Conservation (phyloP, 768 basidiomycete genomes). For the Naematelia aurantialba region DNA sequence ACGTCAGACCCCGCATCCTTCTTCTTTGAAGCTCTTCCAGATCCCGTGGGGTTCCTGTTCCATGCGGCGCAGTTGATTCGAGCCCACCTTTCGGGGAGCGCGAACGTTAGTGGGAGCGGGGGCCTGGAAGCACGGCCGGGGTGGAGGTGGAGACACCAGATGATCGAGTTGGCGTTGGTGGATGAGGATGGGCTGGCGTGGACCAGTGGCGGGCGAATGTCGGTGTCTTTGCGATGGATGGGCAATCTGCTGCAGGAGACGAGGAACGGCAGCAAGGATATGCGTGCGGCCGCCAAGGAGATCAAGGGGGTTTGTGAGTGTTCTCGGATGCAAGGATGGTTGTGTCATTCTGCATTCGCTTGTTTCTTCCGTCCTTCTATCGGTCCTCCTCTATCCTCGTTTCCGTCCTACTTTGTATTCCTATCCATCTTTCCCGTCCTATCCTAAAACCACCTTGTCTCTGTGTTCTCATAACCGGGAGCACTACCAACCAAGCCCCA, state of each 20-base stretch:
- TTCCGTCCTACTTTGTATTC: too few species aligned
- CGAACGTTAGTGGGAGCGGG: not conserved
- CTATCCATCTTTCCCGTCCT: too few species aligned
- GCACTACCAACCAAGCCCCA: too few species aligned
- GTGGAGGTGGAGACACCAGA: conserved; percentile 29
- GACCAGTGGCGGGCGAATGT: conserved; percentile 29
- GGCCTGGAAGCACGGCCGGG: not conserved
- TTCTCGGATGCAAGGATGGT: too few species aligned
- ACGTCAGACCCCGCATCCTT: conserved; percentile 17
- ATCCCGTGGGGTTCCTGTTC: conserved; percentile 33
- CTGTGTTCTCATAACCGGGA: too few species aligned
- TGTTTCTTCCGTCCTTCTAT: too few species aligned
- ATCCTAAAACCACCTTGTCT: too few species aligned
- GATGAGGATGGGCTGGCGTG: conserved; percentile 35
- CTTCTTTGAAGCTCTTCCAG: conserved; percentile 36
- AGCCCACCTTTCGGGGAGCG: conserved; percentile 9
- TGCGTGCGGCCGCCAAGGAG: conserved; percentile 26
- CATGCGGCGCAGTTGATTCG: conserved; percentile 25
- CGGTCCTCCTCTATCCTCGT: too few species aligned
- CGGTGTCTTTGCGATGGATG: conserved; percentile 32
- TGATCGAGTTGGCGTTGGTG: conserved; percentile 26
- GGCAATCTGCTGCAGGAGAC: conserved; percentile 23
- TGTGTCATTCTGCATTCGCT: too few species aligned
- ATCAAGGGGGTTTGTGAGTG: conserved; percentile 43
- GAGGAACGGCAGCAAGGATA: conserved; percentile 12